Conservation (phyloP, 495 filamentous ascomycete species). For the Xylaria castorea region DNA sequence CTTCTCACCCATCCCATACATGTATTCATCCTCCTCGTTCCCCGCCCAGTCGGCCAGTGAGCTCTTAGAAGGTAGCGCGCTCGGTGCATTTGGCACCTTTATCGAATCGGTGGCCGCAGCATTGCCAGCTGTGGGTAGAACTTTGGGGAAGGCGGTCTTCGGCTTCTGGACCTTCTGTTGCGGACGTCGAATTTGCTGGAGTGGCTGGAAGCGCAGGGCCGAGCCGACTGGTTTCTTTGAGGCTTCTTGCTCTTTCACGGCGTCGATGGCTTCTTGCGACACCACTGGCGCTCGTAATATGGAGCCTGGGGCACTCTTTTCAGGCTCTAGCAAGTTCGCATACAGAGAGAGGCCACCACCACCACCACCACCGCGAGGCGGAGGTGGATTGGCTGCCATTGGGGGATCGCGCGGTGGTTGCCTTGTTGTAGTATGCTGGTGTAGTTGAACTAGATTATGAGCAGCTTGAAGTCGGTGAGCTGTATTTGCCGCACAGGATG, state of each 20-base stretch:
- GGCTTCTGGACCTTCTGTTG: conserved; percentile 71
- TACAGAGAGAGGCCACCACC: conserved; percentile 58
- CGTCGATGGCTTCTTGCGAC: conserved; percentile 62
- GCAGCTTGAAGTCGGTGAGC: background rate
- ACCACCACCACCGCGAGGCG: conserved; percentile 27
- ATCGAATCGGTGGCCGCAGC: background rate
- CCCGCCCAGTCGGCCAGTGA: conserved; percentile 85
- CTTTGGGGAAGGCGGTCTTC: conserved; percentile 65
- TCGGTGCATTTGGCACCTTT: conserved; percentile 22
- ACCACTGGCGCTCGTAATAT: conserved; percentile 82
- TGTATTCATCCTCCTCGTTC: conserved; percentile 69
- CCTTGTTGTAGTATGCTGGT: background rate
- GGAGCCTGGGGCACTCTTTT: conserved; percentile 45
- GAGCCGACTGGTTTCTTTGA: conserved; percentile 77
- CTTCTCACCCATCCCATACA: conserved; percentile 61
- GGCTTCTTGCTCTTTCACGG: conserved; percentile 60
- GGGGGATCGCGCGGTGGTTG: background rate
- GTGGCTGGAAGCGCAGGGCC: conserved; percentile 86
- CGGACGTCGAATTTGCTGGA: conserved; percentile 59
- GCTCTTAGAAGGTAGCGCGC: conserved; percentile 57
- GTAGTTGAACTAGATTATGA: background rate
- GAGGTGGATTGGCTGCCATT: conserved; percentile 46
- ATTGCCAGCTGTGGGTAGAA: conserved; percentile 35
- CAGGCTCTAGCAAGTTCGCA: conserved; percentile 61
- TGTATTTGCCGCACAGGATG: background rate